phyloP scores from a whole-genome alignment of 2,329 filamentous ascomycete species.

The Furcasterigmium furcatum region DNA sequence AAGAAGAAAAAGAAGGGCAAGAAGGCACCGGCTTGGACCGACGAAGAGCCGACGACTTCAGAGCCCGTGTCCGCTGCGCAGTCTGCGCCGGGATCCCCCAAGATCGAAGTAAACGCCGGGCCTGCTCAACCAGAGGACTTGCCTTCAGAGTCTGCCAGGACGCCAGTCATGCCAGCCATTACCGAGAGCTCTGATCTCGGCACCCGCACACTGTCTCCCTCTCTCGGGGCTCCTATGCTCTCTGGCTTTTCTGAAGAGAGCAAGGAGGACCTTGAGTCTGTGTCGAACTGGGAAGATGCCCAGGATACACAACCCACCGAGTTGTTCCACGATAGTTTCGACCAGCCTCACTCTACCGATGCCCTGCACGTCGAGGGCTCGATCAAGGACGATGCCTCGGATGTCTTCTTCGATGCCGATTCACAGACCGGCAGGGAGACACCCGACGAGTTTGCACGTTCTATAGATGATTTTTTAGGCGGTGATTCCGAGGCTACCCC shows the following conservation, averaged over 20 bases:
- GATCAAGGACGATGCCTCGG: slow-evolving; percentile 1
- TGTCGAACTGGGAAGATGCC: slow-evolving; percentile 1
- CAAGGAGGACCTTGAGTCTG: background rate
- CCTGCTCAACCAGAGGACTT: no score
- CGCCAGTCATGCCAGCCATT: no score
- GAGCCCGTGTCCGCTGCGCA: background rate
- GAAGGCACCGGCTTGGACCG: slow-evolving; percentile 2
- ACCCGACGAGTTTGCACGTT: background rate
- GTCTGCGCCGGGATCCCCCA: background rate
- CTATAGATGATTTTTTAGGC: background rate
- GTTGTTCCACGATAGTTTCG: background rate
- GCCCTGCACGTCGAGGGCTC: background rate
- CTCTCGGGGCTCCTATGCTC: background rate
- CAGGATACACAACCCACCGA: background rate
- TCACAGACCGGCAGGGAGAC: background rate
- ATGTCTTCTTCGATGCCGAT: slow-evolving; percentile 3
- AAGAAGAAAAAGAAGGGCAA: slow-evolving; percentile 31
- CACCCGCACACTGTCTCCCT: background rate
- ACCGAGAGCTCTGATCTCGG: no score
- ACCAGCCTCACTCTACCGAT: background rate
- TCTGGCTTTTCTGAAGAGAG: background rate
- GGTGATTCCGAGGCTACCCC: background rate
- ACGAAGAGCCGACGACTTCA: background rate
- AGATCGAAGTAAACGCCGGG: background rate
- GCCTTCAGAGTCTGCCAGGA: no score